A percentile compares a stretch with the other conserved stretches of the same genome.
Evolutionary conservation across 1,284 basidiomycete genomes (phyloP).

Genomic region (Flammula alnicola): DNA sequence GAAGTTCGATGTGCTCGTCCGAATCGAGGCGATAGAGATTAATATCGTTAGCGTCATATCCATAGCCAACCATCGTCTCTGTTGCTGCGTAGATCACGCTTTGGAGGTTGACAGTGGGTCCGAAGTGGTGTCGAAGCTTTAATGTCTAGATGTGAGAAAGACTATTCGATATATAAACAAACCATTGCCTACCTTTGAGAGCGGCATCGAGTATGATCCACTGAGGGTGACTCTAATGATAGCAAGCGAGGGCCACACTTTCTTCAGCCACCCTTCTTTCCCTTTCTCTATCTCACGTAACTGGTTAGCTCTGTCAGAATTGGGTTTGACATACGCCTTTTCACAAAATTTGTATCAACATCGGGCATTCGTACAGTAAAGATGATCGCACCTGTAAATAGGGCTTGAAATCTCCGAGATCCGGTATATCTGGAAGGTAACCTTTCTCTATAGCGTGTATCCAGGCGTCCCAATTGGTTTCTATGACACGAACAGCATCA

Average conservation of each 20-base stretch:
- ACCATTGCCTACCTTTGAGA: conserved; percentile 2
- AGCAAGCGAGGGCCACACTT: conserved; percentile 8
- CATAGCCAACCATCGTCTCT: not conserved
- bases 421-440: not conserved
- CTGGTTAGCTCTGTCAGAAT: not conserved
- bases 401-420: not conserved
- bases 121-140: not conserved
- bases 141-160: not conserved
- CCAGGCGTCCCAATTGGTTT: conserved; percentile 5
- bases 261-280: conserved; percentile 6
- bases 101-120: not conserved
- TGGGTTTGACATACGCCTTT: not conserved
- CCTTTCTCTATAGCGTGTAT: conserved; percentile 6
- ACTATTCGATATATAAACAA: not conserved
- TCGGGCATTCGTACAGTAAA: too few species aligned
- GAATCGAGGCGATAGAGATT: not conserved
- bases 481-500: not conserved
- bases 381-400: too few species aligned
- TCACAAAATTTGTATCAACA: too few species aligned
- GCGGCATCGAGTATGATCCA: not conserved
- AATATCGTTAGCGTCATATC: not conserved
- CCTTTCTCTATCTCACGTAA: conserved; percentile 2
- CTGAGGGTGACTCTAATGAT: not conserved
- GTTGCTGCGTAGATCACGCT: not conserved
- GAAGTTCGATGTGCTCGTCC: conserved; percentile 1